Conservation (phyloP, 1,139 yeast species). For the Arxiozyma bovina region DNA sequence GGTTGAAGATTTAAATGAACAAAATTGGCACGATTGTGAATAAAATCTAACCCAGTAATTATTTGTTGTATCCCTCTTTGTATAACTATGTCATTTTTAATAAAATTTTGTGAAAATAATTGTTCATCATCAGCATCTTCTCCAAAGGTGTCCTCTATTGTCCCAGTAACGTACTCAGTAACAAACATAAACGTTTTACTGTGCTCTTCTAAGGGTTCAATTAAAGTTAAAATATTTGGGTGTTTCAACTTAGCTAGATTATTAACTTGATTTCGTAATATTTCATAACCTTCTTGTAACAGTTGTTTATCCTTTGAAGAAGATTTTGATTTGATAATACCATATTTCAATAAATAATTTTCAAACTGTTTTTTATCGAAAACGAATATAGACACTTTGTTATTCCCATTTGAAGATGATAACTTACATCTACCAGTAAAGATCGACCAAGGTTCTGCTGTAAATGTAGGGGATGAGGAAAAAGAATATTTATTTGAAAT, state of each 20-base stretch:
- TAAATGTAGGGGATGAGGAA: slow-evolving; percentile 65
- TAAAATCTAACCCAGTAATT: slow-evolving; percentile 68
- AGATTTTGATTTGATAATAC: slow-evolving; percentile 36
- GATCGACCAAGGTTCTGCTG: slow-evolving; percentile 77
- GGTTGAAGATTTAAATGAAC: slow-evolving; percentile 81
- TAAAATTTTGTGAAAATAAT: slow-evolving; percentile 23
- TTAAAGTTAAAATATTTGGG: slow-evolving; percentile 72
- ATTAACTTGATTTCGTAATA: slow-evolving; percentile 50
- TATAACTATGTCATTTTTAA: slow-evolving; percentile 57
- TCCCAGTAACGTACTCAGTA: slow-evolving; percentile 66
- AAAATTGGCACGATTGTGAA: slow-evolving; percentile 66
- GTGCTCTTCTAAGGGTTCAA: slow-evolving; percentile 85
- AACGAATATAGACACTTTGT: slow-evolving; percentile 72
- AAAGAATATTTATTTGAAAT: slow-evolving; percentile 68
- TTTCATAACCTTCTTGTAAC: slow-evolving; percentile 38
- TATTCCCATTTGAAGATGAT: slow-evolving; percentile 13
- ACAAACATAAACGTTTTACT: slow-evolving; percentile 71
- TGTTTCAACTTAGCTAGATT: slow-evolving; percentile 76
- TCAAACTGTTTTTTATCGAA: slow-evolving; percentile 79
- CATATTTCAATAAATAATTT: slow-evolving; percentile 42
- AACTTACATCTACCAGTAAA: slow-evolving; percentile 71
- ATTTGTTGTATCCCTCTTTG: slow-evolving; percentile 80
- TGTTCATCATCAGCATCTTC: slow-evolving; percentile 24
- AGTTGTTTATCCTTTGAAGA: slow-evolving; percentile 30
- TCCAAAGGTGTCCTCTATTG: slow-evolving; percentile 39